Conservation (phyloP, 106 monocot genomes). For the Phalaenopsis equestris region DNA sequence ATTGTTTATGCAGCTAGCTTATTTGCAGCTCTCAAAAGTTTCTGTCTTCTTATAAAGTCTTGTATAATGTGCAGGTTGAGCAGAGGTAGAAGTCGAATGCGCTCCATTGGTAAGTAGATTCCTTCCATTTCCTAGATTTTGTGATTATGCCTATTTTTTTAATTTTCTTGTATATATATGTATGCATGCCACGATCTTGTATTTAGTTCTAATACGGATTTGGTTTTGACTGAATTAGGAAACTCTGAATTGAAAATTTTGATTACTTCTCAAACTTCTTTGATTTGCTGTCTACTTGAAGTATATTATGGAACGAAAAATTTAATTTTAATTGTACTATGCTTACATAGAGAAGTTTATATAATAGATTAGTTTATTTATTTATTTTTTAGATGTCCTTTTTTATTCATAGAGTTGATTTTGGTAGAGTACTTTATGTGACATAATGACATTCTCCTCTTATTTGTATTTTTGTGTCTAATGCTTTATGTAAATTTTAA, state of each 20-base stretch:
- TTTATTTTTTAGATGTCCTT: neutral
- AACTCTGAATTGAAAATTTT: neutral
- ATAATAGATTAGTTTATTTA: neutral
- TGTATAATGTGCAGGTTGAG: conserved; percentile 19
- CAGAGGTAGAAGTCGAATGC: conserved; percentile 24
- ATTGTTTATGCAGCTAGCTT: conserved; percentile 1
- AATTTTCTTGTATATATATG: neutral
- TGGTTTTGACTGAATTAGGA: neutral
- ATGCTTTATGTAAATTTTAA: too few species aligned
- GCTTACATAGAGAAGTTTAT: neutral
- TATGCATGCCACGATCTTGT: neutral
- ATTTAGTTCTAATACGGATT: neutral
- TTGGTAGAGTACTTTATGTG: too few species aligned
- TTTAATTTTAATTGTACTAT: neutral
- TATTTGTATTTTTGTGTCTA: too few species aligned
- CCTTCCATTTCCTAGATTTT: neutral
- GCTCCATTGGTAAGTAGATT: conserved; percentile 15
- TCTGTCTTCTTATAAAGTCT: neutral
- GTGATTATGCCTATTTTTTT: neutral
- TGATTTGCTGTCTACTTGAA: neutral
- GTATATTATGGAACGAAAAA: neutral
- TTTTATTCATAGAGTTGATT: too few species aligned
- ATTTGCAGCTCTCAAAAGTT: neutral
- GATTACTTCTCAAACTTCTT: neutral
- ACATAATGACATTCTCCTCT: too few species aligned